phyloP scores from a whole-genome alignment of 169 alveolate species.

The Theileria annulata region DNA sequence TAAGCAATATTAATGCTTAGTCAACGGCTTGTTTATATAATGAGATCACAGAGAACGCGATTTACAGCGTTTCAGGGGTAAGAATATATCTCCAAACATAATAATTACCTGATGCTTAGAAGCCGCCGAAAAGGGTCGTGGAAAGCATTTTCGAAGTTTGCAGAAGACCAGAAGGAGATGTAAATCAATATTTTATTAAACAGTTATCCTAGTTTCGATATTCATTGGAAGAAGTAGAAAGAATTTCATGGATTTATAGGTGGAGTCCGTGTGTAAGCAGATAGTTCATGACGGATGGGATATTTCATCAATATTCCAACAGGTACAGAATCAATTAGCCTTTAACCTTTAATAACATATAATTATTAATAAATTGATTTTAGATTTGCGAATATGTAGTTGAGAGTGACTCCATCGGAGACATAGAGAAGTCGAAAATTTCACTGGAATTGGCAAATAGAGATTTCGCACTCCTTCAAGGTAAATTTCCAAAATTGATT shows the following conservation, averaged over 20 bases:
- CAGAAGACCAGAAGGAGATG: constrained; percentile 27
- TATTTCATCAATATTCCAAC: constrained; percentile 50
- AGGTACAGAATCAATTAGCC: constrained; percentile 16
- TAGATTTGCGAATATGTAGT: constrained; percentile 56
- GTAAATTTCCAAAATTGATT: constrained; percentile 5
- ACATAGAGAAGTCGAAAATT: constrained; percentile 58
- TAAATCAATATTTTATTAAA: neutral
- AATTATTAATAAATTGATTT: neutral
- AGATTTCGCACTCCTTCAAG: constrained; percentile 64
- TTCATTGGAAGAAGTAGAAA: too few species aligned
- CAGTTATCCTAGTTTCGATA: too few species aligned
- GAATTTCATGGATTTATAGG: constrained; percentile 4
- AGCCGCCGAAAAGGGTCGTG: constrained; percentile 65
- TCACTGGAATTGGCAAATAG: constrained; percentile 62
- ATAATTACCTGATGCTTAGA: neutral
- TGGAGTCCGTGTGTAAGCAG: constrained; percentile 50
- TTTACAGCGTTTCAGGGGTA: constrained; percentile 66
- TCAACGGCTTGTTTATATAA: constrained; percentile 58
- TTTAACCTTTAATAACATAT: neutral
- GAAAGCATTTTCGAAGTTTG: constrained; percentile 46
- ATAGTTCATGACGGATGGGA: constrained; percentile 64
- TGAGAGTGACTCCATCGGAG: constrained; percentile 27
- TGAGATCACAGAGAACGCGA: constrained; percentile 58
- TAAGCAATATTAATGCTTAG: constrained; percentile 59
- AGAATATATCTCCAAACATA: neutral